Base-by-base conservation (phyloP, 2,329 filamentous ascomycete species). In the Aspergillus ochraceoroseus region DNA sequence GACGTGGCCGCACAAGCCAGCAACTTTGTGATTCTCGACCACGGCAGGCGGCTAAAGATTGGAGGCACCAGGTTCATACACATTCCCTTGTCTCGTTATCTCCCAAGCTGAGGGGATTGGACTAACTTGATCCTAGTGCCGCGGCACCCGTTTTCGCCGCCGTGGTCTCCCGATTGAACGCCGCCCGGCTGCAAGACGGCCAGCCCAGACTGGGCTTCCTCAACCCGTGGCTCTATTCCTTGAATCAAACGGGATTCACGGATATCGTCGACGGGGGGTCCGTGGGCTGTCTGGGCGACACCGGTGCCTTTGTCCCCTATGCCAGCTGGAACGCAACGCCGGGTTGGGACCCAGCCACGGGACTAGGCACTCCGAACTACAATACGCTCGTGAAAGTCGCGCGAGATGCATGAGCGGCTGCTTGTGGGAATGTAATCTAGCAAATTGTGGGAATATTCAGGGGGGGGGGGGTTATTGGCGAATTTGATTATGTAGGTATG, bases 151-250 rank as follows among this genome's bases (percentile, higher is more conserved):
- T 79, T 0, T 74, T 82, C 34, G 80, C 81, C 0, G 73, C 73
- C 9, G 72, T 87, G 47, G 65, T 87, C 33, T 71, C 76, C 1
- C 70, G 84, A 25, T 60, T 87, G 35, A 86, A 86, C 55, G 77
- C 80, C 44, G 73, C 76, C 14, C 70, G 80, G 20, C 61, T 83
- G 32, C 65, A 72, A 11, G 64, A 66, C n/a, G 75, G 76, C 1
- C 72, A 72, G 55, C 58, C 71, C 5, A 54, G 66, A 0, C 61
- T 82, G 52, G 78, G 79, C 1, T 82, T 80, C 53, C 58, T 82
- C 17, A 82, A 82, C 56, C 77, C 78, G 1, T 79, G 75, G 73
- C 61, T 82, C 11, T 82, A 81, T 52, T 61, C 59, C 15, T 46
- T 65, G 25, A 68, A 66, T 13, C 59, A 61, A 44, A 50, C 58